Percentiles rank a stretch among this genome's conserved stretches.
Conservation (phyloP, 2,329 filamentous ascomycete species). For the Cladobotryum protrusum region DNA sequence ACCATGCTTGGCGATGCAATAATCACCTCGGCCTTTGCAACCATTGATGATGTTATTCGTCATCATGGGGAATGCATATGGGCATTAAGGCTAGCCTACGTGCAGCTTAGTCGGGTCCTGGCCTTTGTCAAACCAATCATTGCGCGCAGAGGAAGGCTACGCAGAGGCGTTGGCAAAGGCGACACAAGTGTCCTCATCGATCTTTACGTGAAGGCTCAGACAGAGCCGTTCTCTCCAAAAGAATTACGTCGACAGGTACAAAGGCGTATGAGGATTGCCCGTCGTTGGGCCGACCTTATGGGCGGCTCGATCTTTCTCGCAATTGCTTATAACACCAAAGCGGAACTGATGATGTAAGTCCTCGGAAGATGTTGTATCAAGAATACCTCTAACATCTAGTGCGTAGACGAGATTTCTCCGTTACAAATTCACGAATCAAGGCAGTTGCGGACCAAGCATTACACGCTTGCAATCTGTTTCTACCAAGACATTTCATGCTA, state of each 20-base stretch:
- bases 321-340: slow-evolving; percentile 1
- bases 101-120: neutral
- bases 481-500: slow-evolving; percentile 2
- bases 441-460: neutral
- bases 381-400: neutral
- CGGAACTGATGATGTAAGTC: slow-evolving; percentile 7
- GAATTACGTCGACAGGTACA: neutral
- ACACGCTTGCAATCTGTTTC: neutral
- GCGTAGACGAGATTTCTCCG: slow-evolving; percentile 1
- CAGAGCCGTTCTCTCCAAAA: neutral
- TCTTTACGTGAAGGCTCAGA: slow-evolving; percentile 5
- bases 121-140: slow-evolving; percentile 1
- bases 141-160: slow-evolving; percentile 1
- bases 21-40: slow-evolving; percentile 3
- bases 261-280: slow-evolving; percentile 1
- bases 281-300: slow-evolving; percentile 4
- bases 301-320: slow-evolving; percentile 4
- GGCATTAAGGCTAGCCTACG: slow-evolving; percentile 2
- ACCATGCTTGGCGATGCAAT: neutral
- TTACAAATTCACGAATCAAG: slow-evolving; percentile 5
- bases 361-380: neutral
- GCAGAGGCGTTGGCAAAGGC: slow-evolving; percentile 2
- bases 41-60: slow-evolving; percentile 1
- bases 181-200: slow-evolving; percentile 5
- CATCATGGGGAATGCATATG: neutral